A percentile compares a stretch with the other conserved stretches of the same genome.
phyloP scores from a whole-genome alignment of 129 eudicot genomes.

The Tagetes erecta region DNA sequence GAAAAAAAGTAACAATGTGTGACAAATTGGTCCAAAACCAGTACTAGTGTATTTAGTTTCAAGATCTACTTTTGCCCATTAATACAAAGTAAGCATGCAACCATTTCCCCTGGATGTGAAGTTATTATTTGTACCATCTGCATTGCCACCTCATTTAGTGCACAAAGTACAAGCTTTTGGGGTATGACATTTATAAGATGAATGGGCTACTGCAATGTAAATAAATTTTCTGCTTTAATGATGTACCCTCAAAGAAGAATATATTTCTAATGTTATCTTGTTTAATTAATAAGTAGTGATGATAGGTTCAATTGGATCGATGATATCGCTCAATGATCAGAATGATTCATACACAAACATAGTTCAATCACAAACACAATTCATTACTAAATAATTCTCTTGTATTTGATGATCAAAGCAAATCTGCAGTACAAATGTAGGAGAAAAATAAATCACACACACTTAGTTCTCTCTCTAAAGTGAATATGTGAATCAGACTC shows the following conservation, averaged over 20 bases:
- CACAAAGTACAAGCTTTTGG: slow-evolving; percentile 15
- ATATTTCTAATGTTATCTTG: neutral
- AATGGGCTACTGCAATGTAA: slow-evolving; percentile 10
- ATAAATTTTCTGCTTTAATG: neutral
- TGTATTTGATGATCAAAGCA: too few species aligned
- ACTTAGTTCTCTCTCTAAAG: too few species aligned
- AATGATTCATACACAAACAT: too few species aligned
- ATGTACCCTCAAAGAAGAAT: neutral
- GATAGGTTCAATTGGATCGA: too few species aligned
- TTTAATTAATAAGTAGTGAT: too few species aligned
- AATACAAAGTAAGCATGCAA: slow-evolving; percentile 11
- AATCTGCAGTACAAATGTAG: too few species aligned
- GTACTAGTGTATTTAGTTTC: neutral
- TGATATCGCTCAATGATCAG: too few species aligned
- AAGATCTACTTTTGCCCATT: slow-evolving; percentile 3
- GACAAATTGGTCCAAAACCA: neutral
- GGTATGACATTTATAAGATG: slow-evolving; percentile 15
- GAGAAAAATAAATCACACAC: too few species aligned
- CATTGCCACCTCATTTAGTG: slow-evolving; percentile 24
- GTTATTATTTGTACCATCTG: slow-evolving; percentile 17
- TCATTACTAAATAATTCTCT: too few species aligned
- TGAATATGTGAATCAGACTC: too few species aligned
- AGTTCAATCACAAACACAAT: too few species aligned
- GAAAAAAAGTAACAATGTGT: neutral
- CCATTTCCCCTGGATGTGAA: slow-evolving; percentile 9